Evolutionary conservation across 805 yeast species (phyloP), one percentile per base, ranked within the genome.

Genomic region (Barnettozyma sp.): DNA sequence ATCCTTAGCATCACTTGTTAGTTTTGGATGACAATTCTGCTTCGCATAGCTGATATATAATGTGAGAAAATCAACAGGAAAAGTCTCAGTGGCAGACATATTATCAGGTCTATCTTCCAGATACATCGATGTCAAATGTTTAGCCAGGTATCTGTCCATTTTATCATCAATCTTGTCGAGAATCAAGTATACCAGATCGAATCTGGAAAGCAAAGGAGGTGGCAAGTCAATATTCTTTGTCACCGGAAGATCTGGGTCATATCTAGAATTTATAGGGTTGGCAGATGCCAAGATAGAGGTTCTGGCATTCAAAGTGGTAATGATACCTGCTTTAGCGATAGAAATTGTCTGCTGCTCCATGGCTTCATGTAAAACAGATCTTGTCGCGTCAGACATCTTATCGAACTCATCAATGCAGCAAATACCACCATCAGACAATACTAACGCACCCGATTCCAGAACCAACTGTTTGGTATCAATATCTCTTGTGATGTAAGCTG

Each of bases 261-360:
- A 92, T 46, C 95, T 73, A 3, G 97, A 90, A 43, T 92, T 90
- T 44, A 92, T 88, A 11, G 98, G 98, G 58, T 92, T 92, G 1
- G 98, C 98, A 26, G 95, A 83, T 0, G 98, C 98, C 39, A 92
- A 66, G 44, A 92, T 82, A 1, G 97, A 90, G 0, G 97, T 90
- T 61, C 98, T 73, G 1, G 98, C 98, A 58, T 92, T 92, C 42
- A 92, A 67, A 0, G 97, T 92, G 6, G 98, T 92, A 52, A 92
- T 92, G 54, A 92, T 92, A 41, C 98, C 98, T 2, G 98, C 98
- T 54, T 92, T 92, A 22, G 98, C 98, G 53, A 92, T 86, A 8
- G 97, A 87, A 29, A 92, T 92, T 1, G 98, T 92, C 60, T 92
- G 98, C 58, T 92, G 98, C 65, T 92, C 98, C 98, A 92, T 92